phyloP scores from a whole-genome alignment of 192 early-diverging fungal species.

The Entophlyctis helioformis region DNA sequence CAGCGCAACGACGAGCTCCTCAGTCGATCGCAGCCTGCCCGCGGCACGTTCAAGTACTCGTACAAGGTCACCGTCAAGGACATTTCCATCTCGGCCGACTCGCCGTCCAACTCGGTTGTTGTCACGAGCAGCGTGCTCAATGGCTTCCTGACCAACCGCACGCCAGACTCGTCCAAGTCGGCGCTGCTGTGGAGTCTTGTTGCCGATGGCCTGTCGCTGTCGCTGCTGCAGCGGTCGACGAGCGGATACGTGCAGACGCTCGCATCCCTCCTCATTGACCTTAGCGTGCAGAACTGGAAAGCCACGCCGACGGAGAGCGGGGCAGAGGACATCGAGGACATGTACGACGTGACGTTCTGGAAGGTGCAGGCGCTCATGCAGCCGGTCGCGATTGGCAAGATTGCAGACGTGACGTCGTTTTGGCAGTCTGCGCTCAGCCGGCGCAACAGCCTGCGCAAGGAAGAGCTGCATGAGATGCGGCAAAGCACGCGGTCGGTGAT shows the following conservation, averaged over 20 bases:
- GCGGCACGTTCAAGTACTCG: too few relatives aligned
- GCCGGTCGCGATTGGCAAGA: slow-evolving; percentile 49
- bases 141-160: slow-evolving; percentile 45
- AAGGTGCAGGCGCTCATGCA: slow-evolving; percentile 65
- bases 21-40: too few relatives aligned
- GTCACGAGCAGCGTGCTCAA: slow-evolving; percentile 51
- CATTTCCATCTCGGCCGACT: slow-evolving; percentile 41
- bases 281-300: too few relatives aligned
- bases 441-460: slow-evolving; percentile 37
- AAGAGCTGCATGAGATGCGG: too few relatives aligned
- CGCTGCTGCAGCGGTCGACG: too few relatives aligned
- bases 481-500: too few relatives aligned
- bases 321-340: slow-evolving; percentile 12
- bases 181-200: too few relatives aligned
- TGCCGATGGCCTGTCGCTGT: too few relatives aligned
- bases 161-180: too few relatives aligned
- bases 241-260: too few relatives aligned
- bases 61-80: slow-evolving; percentile 52
- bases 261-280: too few relatives aligned
- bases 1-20: slow-evolving; percentile 9
- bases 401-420: slow-evolving; percentile 52
- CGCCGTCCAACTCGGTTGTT: slow-evolving; percentile 34
- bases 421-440: slow-evolving; percentile 55
- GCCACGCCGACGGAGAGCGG: background rate
- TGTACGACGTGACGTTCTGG: slow-evolving; percentile 37